Evolutionary conservation across 371 early-diverging fungal genomes (phyloP), one percentile per base, ranked within the genome.

Genomic region (Lichtheimia ramosa): DNA sequence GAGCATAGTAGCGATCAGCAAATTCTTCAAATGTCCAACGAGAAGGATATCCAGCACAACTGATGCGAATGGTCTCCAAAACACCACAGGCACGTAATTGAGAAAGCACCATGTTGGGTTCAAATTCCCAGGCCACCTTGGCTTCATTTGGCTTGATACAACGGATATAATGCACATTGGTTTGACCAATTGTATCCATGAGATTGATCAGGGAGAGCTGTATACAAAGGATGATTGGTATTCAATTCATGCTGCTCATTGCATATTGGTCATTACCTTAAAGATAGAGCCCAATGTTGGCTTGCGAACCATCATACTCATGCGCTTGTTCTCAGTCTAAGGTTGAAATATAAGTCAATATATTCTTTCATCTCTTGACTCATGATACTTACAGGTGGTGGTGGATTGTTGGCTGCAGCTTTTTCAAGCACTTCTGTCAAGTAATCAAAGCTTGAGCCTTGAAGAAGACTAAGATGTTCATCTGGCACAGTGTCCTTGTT

Each of bases 71-170:
- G 6, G 99, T 99, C 75, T 99, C 99, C 13, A 99, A 70, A 5
- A 99, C 99, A 86, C 99, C 99, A 80, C 99, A 99, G 27, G 99
- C 99, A 49, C 96, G 89, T 48, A 99, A 75, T 77, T 99, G 99
- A 18, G 90, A 74, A 5, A 99, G 82, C 12, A 99, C 97, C 88
- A 96, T 89, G 39, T 86, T 86, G 20, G 94, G 86, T 57, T 98
- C 96, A 64, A 98, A 94, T 24, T 68, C 77, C 87, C 92, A 92
- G 14, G 97, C 87, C 2, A 74, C 82, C 75, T 97, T 97, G 43
- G 87, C 89, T 70, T 91, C 93, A 75, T 97, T 97, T 15, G 98
- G 97, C 74, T 96, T 96, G 73, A 97, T 94, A 83, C 98, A 97
- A 55, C 98, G 93, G 62, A 97, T 96, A 70, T 99, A 99, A 66